A percentile compares a stretch with the other conserved stretches of the same genome.
Evolutionary conservation across 495 filamentous ascomycete genomes (phyloP).

Genomic region (Penicillium psychrofluorescens): DNA sequence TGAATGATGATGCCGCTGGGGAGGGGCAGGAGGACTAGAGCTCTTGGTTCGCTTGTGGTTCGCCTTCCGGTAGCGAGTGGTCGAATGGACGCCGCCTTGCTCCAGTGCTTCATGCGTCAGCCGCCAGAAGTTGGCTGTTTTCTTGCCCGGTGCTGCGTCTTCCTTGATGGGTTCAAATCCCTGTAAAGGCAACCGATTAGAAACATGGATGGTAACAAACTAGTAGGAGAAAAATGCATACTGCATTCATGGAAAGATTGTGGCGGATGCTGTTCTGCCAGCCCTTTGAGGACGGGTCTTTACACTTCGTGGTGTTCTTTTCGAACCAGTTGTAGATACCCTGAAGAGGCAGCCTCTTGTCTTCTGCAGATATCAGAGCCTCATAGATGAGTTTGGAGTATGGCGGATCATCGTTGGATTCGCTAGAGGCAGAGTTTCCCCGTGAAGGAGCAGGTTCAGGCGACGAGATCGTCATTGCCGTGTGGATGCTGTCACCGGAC

Average conservation of each 20-base stretch:
- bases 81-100: constrained; percentile 62
- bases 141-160: constrained; percentile 45
- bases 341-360: constrained; percentile 66
- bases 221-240: constrained; percentile 39
- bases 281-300: constrained; percentile 56
- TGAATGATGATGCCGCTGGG: constrained; percentile 39
- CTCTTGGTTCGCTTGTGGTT: constrained; percentile 38
- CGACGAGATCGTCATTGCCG: no score
- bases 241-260: constrained; percentile 94
- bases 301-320: constrained; percentile 70
- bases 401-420: constrained; percentile 46
- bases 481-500: background rate
- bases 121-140: constrained; percentile 56
- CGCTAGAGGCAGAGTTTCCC: background rate
- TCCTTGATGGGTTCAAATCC: constrained; percentile 57
- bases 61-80: constrained; percentile 61
- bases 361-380: constrained; percentile 59
- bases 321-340: constrained; percentile 90
- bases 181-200: constrained; percentile 27
- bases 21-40: constrained; percentile 34
- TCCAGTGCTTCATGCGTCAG: constrained; percentile 54
- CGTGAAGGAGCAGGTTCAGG: no score
- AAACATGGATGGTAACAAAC: background rate
- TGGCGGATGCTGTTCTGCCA: constrained; percentile 98
- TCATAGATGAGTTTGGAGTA: constrained; percentile 80